Percentiles rank a stretch among this genome's conserved stretches.
Evolutionary conservation across 1,284 basidiomycete species (phyloP).

Genomic region (Mycena sp.): DNA sequence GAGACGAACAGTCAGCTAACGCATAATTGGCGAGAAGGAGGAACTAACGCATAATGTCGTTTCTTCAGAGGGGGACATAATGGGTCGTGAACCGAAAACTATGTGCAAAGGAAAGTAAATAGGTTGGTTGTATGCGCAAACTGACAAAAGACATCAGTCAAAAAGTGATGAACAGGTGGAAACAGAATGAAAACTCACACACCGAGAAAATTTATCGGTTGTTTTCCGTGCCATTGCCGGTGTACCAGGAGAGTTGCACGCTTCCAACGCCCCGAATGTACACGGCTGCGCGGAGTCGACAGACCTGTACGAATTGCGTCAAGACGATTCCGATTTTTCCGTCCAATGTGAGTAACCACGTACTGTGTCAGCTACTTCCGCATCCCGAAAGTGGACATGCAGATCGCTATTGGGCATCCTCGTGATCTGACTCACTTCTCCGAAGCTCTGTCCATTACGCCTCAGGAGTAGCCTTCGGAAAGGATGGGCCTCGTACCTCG

Average conservation of each 20-base stretch:
- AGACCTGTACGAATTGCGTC: constrained; percentile 62
- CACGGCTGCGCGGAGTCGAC: constrained; percentile 77
- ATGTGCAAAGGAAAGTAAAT: constrained; percentile 25
- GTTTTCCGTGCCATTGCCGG: constrained; percentile 24
- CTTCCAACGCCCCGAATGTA: constrained; percentile 77
- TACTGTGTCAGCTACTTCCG: constrained; percentile 84
- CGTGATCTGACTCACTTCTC: constrained; percentile 73
- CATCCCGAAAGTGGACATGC: constrained; percentile 73
- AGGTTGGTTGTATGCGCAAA: constrained; percentile 5
- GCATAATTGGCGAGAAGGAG: neutral
- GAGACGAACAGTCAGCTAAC: constrained; percentile 1
- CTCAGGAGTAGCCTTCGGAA: constrained; percentile 14
- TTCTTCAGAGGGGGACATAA: constrained; percentile 25
- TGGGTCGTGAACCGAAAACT: constrained; percentile 24
- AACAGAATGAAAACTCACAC: neutral
- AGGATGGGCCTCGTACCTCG: constrained; percentile 57
- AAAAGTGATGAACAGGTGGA: neutral
- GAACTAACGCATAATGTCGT: constrained; percentile 29
- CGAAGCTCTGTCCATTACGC: constrained; percentile 64
- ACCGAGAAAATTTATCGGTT: constrained; percentile 13
- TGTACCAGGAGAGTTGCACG: constrained; percentile 68
- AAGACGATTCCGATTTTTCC: constrained; percentile 3
- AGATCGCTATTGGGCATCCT: constrained; percentile 79
- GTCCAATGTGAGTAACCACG: constrained; percentile 8
- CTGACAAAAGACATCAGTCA: neutral